Evolutionary conservation across 345 rosid species (phyloP).

Genomic region (Diplotaxis tenuifolia): DNA sequence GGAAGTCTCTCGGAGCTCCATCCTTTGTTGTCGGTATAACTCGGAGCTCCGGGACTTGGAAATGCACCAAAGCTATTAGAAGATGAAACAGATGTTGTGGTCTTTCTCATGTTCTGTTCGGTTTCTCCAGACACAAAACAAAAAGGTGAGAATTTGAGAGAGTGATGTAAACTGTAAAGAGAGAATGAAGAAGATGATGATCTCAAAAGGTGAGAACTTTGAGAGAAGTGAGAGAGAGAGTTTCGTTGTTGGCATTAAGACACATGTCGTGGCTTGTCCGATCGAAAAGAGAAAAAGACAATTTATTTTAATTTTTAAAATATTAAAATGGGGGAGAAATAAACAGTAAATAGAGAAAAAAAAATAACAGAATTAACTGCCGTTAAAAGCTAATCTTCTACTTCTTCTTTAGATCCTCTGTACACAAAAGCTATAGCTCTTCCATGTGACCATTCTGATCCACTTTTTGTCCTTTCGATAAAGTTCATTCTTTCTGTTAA

Average conservation of each 20-base stretch:
- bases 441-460: conserved; percentile 33
- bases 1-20: conserved; percentile 90
- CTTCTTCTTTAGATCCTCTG: conserved; percentile 5
- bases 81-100: conserved; percentile 28
- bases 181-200: conserved; percentile 19
- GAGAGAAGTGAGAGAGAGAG: neutral
- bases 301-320: neutral
- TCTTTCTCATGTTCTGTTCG: conserved; percentile 38
- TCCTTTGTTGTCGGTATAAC: conserved; percentile 53
- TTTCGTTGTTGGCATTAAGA: conserved; percentile 29
- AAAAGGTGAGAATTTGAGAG: conserved; percentile 5
- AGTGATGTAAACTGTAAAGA: conserved; percentile 27
- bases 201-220: conserved; percentile 30
- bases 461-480: conserved; percentile 36
- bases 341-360: neutral
- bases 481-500: conserved; percentile 25
- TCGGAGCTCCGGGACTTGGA: conserved; percentile 53
- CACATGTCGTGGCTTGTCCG: conserved; percentile 37
- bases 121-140: neutral
- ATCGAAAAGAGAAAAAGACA: conserved; percentile 4
- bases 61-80: conserved; percentile 41
- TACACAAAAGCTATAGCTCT: conserved; percentile 19
- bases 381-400: neutral
- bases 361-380: conserved; percentile 10
- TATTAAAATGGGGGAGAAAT: neutral